Percentiles rank a stretch among this genome's conserved stretches.
These are phyloP conservation scores for Ricinus communis DNA, from an alignment of 345 rosid species.

Conservation along the genomic window DNA sequence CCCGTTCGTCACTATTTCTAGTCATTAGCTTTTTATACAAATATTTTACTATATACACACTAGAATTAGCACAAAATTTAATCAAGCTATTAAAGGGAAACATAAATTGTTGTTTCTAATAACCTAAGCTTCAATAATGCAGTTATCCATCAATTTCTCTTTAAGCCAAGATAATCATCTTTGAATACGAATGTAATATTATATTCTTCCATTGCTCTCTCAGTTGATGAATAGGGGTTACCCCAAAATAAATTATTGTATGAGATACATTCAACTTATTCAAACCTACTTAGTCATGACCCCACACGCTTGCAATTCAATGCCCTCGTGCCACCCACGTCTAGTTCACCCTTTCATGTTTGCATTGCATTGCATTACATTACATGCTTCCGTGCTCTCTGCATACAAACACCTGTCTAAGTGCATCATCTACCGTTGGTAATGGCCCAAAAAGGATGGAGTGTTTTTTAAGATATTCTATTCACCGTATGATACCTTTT, in stretches of 20 bases:
- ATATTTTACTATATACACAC: no score
- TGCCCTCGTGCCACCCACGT: constrained; percentile 32
- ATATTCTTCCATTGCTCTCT: no score
- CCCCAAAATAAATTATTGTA: background rate
- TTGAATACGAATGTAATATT: no score
- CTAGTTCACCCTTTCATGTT: background rate
- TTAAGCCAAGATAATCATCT: no score
- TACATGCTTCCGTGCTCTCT: constrained; percentile 1
- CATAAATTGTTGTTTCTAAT: no score
- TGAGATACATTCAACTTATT: background rate
- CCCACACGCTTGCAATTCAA: constrained; percentile 33
- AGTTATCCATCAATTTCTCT: no score
- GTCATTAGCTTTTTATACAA: no score
- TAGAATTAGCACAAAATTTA: no score
- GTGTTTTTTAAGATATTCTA: background rate
- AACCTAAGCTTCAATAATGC: no score
- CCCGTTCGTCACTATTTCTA: no score
- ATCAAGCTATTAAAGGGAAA: no score
- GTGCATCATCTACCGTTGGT: constrained; percentile 20
- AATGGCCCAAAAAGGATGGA: background rate
- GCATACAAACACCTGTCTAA: constrained; percentile 1
- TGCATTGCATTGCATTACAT: no score
- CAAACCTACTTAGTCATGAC: background rate
- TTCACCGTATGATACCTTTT: constrained; percentile 14
- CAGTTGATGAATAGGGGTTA: background rate